Evolutionary conservation across 306 rosid genomes (phyloP).

Genomic region (Canavalia gladiata): DNA sequence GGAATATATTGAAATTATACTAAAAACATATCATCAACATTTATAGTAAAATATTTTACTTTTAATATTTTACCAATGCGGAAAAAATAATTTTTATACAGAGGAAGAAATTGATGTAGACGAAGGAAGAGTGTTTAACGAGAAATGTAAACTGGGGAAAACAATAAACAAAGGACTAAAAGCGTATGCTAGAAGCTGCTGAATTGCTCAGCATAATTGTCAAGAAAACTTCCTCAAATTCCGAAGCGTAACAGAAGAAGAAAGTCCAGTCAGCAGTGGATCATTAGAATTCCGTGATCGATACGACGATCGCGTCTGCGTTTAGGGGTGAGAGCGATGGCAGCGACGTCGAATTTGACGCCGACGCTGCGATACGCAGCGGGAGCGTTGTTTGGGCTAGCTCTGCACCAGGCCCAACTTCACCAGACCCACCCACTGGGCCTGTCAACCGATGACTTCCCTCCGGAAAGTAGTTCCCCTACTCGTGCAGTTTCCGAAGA

Average conservation of each 20-base stretch:
- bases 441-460: slow-evolving; percentile 35
- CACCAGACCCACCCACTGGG: slow-evolving; percentile 75
- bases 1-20: no score
- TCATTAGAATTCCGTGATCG: not conserved
- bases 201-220: no score
- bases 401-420: slow-evolving; percentile 77
- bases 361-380: slow-evolving; percentile 80
- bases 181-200: no score
- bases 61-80: not conserved
- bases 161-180: no score
- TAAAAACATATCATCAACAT: no score
- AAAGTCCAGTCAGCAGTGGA: not conserved
- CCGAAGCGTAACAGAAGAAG: not conserved
- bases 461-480: slow-evolving; percentile 44
- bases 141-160: not conserved
- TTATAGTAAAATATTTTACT: no score
- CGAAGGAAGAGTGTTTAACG: not conserved
- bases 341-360: slow-evolving; percentile 64
- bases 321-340: not conserved
- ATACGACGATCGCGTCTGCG: not conserved
- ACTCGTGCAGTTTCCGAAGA: slow-evolving; percentile 62
- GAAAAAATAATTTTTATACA: no score
- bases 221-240: not conserved
- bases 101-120: not conserved
- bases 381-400: slow-evolving; percentile 72